Base-by-base conservation (phyloP, 2,329 filamentous ascomycete genomes). In the Scedosporium aurantiacum region DNA sequence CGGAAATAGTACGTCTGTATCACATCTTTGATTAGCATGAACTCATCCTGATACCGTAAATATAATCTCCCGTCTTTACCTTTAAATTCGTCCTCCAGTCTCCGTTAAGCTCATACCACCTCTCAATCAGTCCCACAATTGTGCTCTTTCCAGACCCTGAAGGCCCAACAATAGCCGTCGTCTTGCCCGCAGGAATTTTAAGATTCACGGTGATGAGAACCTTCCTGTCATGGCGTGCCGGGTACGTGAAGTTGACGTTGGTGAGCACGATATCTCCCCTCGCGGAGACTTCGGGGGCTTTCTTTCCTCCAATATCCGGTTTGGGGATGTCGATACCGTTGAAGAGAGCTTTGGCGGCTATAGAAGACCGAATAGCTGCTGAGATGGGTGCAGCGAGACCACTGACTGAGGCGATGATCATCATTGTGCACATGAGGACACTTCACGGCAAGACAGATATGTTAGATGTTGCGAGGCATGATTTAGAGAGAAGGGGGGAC, bases 111-210 rank as follows among this genome's bases (percentile, higher is more conserved):
- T 85, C 62, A 68, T 91, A 91, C 86, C 87, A 91, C 37, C 87
- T 77, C 68, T 91, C 84, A 2, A 91, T 75, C 2, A 91, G 73
- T 0, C 85, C 86, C 0, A 90, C 82, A 27, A 91, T 83, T 0
- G 88, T 91, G 58, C 84, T 88, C 70, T 91, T 92, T 0, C 89
- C 88, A 4, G 82, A 85, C 0, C 88, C 88, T 2, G 85, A 89
- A 0, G 86, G 82, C 0, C 88, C 88, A 21, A 91, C 88, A 18
- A 91, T 86, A 2, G 88, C 88, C 0, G 87, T 90, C 2, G 86
- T 80, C 67, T 88, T 87, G 21, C 86, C 85, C 6, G 82, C 78
- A 63, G 82, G 76, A 61, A 90, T 82, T 0, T 71, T 75, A 7
- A 89, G 72, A 66, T 80, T 78, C 2, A 90, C 70, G 2, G 78